These are phyloP conservation scores for Linnemannia exigua DNA, from an alignment of 192 early-diverging fungal species.

Conservation along the genomic window DNA sequence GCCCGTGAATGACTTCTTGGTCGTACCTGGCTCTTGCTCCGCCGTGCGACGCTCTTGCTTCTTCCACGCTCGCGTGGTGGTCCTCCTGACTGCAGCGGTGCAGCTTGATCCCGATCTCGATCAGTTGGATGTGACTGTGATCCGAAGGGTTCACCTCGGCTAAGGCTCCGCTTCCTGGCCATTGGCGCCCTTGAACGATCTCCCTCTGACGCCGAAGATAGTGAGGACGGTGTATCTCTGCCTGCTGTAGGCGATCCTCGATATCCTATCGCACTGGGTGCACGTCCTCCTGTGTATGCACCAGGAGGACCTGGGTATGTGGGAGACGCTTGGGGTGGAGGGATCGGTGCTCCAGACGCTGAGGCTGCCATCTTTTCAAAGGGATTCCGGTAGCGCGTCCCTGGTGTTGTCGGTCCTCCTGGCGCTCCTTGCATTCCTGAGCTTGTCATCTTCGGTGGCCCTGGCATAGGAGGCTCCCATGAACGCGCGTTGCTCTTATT, in stretches of 20 bases:
- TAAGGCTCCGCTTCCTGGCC: neutral
- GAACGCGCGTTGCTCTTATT: neutral
- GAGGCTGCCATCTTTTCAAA: neutral
- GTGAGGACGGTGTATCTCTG: neutral
- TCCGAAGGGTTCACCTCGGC: neutral
- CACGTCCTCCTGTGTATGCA: neutral
- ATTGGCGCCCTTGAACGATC: neutral
- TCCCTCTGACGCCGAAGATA: neutral
- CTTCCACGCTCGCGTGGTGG: conserved; percentile 3
- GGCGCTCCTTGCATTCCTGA: neutral
- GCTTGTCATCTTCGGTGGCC: neutral
- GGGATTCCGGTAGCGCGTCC: conserved; percentile 9
- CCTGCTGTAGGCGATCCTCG: neutral
- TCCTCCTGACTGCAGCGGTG: neutral
- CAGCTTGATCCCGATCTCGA: neutral
- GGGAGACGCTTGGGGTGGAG: neutral
- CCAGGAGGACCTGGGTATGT: neutral
- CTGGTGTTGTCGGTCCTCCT: neutral
- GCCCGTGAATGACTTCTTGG: neutral
- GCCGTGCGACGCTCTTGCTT: neutral
- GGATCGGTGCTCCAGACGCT: neutral
- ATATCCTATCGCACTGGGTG: neutral
- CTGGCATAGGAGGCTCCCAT: neutral
- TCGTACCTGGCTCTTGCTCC: conserved; percentile 3
- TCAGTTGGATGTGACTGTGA: neutral